Evolutionary conservation across 163 green algal species (phyloP), one percentile per base, ranked within the genome.

Genomic region (Prototheca cutis): DNA sequence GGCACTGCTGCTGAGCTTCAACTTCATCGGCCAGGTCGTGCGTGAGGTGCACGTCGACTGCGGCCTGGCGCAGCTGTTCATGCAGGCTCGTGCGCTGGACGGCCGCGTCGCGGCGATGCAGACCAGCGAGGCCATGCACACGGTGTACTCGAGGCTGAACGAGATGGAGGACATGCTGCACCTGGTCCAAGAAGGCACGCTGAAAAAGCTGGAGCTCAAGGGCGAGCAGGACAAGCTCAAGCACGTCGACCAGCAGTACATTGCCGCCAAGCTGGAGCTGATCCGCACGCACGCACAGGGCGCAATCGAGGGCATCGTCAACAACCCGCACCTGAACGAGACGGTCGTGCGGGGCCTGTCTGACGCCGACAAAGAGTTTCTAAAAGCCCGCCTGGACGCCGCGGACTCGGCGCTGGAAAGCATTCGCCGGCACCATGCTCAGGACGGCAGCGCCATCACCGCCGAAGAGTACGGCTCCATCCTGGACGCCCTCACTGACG

Each of bases 81-180:
- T 61, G 27, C 34, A 34, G 7, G 51, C 42, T 17, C 32, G 28
- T 15, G 34, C 33, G 6, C 67, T 48, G 6, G 55, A 75, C 30
- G 6, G 13, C n/a, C 18, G 25, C 24, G 17, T 71, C 28, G 33
- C 34, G 13, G 33, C 24, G 31, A n/a, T 63, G 25, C 42, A 34
- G 18, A 40, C 67, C 25, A 8, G 53, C 1, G 69, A 72, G 29
- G 58, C 69, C 2, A 57, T 77, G 53, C 36, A 70, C 4, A 27
- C 64, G 6, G 59, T 77, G 0, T 66, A 58, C 45, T 23, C 39
- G 4, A 53, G 63, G 3, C 45, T 78, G 30, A 63, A 63, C 39
- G 66, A 75, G 52, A 24, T 78, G 66, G 67, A 78, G 51, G 70
- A 78, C 40, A 59, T 47, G 48, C 52, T 78, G 48, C 40, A 30